Conservation (phyloP, 2,329 filamentous ascomycete genomes). For the Verticillium nonalfalfae region DNA sequence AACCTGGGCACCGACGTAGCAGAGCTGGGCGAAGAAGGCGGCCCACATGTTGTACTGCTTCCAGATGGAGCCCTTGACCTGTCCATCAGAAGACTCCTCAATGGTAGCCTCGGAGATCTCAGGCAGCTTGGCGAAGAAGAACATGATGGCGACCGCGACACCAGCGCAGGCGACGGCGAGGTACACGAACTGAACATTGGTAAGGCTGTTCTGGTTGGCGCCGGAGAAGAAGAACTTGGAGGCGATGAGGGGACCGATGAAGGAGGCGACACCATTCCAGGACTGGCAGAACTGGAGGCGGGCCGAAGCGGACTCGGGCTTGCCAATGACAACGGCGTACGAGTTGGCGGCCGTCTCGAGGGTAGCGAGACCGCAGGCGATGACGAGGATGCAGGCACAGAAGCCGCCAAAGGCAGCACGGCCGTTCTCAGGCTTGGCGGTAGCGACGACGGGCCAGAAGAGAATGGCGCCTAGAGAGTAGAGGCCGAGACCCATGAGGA, state of each 20-base stretch:
- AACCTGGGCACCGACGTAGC: conserved; percentile 69
- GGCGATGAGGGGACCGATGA: conserved; percentile 63
- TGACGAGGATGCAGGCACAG: conserved; percentile 66
- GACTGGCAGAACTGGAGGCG: conserved; percentile 48
- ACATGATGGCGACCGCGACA: conserved; percentile 56
- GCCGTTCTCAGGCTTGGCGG: conserved; percentile 31
- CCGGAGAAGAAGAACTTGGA: conserved; percentile 65
- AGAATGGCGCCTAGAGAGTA: conserved; percentile 58
- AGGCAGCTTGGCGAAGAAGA: conserved; percentile 61
- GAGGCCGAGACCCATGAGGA: conserved; percentile 52
- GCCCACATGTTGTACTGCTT: conserved; percentile 75
- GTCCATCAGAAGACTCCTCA: conserved; percentile 28
- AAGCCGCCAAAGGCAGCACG: conserved; percentile 62
- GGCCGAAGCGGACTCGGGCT: conserved; percentile 45
- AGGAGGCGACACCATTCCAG: conserved; percentile 47
- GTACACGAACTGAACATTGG: conserved; percentile 72
- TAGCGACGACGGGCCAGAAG: conserved; percentile 46
- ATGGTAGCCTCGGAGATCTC: conserved; percentile 55
- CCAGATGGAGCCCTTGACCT: conserved; percentile 53
- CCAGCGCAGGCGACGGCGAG: conserved; percentile 68
- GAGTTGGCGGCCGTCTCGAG: conserved; percentile 75
- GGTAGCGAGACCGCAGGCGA: conserved; percentile 66
- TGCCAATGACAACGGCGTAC: conserved; percentile 46
- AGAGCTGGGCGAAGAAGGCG: conserved; percentile 70
- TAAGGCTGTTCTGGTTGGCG: conserved; percentile 47